These are phyloP conservation scores for Candida orba DNA, from an alignment of 805 yeast species.

Conservation along the genomic window DNA sequence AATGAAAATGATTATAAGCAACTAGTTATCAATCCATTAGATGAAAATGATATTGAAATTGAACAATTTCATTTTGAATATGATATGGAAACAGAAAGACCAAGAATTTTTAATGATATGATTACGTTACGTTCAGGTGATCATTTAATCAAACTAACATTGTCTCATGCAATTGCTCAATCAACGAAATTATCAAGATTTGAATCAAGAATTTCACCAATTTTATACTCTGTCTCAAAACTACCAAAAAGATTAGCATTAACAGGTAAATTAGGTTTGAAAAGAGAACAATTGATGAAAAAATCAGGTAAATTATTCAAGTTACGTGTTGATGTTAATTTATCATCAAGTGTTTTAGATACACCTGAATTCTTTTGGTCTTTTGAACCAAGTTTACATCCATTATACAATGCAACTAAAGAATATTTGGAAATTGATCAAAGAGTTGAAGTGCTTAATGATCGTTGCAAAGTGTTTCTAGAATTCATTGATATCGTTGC, in stretches of 20 bases:
- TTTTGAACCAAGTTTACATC: constrained; percentile 89
- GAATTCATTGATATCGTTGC: constrained; percentile 91
- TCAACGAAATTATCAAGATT: constrained; percentile 86
- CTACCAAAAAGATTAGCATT: constrained; percentile 86
- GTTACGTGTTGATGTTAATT: constrained; percentile 85
- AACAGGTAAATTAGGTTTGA: constrained; percentile 81
- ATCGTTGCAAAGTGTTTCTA: constrained; percentile 86
- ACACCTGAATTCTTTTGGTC: constrained; percentile 98
- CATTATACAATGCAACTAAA: constrained; percentile 79
- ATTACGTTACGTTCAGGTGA: constrained; percentile 86
- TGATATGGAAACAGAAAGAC: constrained; percentile 52
- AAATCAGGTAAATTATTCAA: constrained; percentile 89
- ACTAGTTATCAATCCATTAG: constrained; percentile 63
- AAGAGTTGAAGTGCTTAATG: constrained; percentile 88
- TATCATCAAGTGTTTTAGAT: constrained; percentile 84
- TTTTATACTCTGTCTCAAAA: constrained; percentile 77
- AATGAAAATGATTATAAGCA: constrained; percentile 38
- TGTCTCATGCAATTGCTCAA: constrained; percentile 96
- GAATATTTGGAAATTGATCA: constrained; percentile 94
- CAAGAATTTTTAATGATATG: constrained; percentile 87
- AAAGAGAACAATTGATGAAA: constrained; percentile 74
- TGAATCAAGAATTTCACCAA: constrained; percentile 84
- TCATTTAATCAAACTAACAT: constrained; percentile 83
- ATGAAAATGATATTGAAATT: constrained; percentile 86
- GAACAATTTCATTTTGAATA: constrained; percentile 56